phyloP scores from a whole-genome alignment of 108 stramenopile species.

The Parietichytrium sp. region DNA sequence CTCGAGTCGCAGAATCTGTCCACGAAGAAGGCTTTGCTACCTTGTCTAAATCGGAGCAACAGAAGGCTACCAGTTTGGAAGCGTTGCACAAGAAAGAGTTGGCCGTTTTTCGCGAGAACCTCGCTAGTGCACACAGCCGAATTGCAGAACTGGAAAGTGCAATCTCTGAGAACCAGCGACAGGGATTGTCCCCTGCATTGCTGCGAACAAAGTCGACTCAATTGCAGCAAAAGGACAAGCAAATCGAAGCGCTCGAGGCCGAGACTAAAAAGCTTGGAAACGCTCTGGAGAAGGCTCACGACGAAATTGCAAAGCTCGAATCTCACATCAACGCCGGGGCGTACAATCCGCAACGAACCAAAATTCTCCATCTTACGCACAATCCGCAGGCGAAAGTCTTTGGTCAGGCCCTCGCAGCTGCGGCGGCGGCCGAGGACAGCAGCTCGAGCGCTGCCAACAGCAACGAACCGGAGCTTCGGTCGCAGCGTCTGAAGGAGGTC shows the following conservation, averaged over 20 bases:
- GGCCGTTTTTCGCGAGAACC: neutral
- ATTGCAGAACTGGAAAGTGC: neutral
- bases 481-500: slow-evolving; percentile 79
- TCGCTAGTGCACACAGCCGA: neutral
- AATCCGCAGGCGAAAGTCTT: neutral
- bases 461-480: slow-evolving; percentile 77
- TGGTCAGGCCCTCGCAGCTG: neutral
- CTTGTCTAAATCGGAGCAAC: neutral
- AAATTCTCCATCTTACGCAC: neutral
- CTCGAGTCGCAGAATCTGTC: neutral
- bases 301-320: slow-evolving; percentile 1
- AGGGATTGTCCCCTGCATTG: slow-evolving; percentile 1
- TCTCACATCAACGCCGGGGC: neutral
- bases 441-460: neutral
- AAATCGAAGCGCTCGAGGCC: neutral
- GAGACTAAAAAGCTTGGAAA: neutral
- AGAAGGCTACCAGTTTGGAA: neutral
- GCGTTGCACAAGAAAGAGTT: neutral
- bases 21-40: slow-evolving; percentile 3
- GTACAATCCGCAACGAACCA: neutral
- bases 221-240: neutral
- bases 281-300: neutral
- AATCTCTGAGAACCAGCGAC: neutral
- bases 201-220: neutral
- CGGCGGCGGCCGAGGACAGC: neutral